These are phyloP conservation scores for Eleusine indica DNA, from an alignment of 176 grass and related monocot genomes.

Conservation along the genomic window DNA sequence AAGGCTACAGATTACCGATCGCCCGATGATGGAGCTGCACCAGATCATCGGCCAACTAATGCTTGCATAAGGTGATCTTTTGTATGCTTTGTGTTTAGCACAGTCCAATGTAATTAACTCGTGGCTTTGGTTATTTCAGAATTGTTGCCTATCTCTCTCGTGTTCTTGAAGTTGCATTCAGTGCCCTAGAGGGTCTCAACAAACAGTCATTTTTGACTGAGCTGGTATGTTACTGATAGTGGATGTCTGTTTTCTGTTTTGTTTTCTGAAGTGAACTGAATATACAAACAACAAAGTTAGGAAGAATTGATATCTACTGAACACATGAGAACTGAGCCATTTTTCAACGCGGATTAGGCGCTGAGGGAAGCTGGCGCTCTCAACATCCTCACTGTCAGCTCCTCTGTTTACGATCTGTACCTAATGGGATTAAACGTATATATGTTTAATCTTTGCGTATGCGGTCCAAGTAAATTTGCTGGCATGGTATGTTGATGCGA, in stretches of 20 bases:
- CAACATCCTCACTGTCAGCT: no score
- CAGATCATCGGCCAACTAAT: constrained; percentile 97
- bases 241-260: constrained; percentile 23
- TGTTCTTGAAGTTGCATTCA: constrained; percentile 97
- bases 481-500: background rate
- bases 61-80: constrained; percentile 83
- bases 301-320: background rate
- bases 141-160: constrained; percentile 98
- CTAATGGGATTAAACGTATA: no score
- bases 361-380: no score
- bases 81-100: constrained; percentile 34
- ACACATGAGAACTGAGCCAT: background rate
- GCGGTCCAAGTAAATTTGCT: background rate
- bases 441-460: no score
- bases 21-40: constrained; percentile 90
- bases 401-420: no score
- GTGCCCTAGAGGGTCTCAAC: constrained; percentile 93
- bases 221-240: constrained; percentile 62
- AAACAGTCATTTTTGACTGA: constrained; percentile 99
- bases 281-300: constrained; percentile 23
- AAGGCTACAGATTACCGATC: constrained; percentile 91
- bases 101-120: constrained; percentile 44
- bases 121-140: constrained; percentile 60
- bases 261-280: background rate
- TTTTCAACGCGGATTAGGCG: background rate